Evolutionary conservation across 2,329 filamentous ascomycete genomes (phyloP).

Genomic region (Fragosphaeria purpurea): DNA sequence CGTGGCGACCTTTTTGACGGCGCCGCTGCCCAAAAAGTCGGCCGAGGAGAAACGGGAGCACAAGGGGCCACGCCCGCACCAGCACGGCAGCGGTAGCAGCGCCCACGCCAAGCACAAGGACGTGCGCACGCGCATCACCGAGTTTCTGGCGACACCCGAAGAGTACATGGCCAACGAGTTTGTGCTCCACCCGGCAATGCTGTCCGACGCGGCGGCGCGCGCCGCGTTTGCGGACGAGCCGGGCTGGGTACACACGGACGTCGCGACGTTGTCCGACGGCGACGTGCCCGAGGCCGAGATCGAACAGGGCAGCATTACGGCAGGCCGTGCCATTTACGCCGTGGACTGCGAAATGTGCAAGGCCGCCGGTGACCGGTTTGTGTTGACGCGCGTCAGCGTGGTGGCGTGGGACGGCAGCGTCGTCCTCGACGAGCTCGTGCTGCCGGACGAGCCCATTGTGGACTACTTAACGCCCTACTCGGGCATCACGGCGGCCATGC

Average conservation of each 20-base stretch:
- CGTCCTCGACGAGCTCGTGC: conserved; percentile 83
- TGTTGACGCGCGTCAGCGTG: conserved; percentile 81
- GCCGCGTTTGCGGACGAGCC: conserved; percentile 44
- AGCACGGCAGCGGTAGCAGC: conserved; percentile 32
- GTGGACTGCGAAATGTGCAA: conserved; percentile 98
- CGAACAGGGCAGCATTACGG: conserved; percentile 72
- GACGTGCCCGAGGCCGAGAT: conserved; percentile 59
- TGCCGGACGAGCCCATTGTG: conserved; percentile 75
- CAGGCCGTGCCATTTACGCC: conserved; percentile 66
- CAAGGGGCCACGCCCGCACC: conserved; percentile 30
- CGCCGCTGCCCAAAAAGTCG: conserved; percentile 56
- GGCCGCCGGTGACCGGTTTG: conserved; percentile 67
- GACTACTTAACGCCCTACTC: conserved; percentile 91
- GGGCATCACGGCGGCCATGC: conserved; percentile 80
- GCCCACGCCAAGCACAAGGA: conserved; percentile 61
- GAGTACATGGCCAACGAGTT: conserved; percentile 80
- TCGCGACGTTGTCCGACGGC: conserved; percentile 57
- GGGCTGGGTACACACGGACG: conserved; percentile 76
- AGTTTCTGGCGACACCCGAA: conserved; percentile 61
- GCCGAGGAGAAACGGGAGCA: conserved; percentile 42
- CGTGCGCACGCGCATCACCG: conserved; percentile 69
- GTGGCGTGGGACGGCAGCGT: conserved; percentile 76
- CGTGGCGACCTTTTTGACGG: conserved; percentile 70
- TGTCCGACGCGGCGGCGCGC: conserved; percentile 43
- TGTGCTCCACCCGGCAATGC: conserved; percentile 68